Evolutionary conservation across 495 filamentous ascomycete genomes (phyloP).

Genomic region (Penicillium lividum): DNA sequence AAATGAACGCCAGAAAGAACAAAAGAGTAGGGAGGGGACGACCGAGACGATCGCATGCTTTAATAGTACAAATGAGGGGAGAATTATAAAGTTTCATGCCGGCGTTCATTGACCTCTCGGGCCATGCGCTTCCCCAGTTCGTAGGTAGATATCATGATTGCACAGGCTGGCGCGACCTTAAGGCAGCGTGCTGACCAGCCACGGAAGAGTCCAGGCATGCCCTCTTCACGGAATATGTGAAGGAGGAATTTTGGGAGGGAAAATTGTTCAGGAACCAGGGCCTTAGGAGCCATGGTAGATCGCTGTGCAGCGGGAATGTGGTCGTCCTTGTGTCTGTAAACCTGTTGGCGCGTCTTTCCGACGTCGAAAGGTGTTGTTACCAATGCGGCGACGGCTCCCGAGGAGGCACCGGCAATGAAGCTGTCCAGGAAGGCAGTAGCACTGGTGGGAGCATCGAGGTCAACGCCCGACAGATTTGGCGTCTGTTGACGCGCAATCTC

Average conservation of each 20-base stretch:
- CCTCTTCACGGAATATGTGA: conserved; percentile 88
- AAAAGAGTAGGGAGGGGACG: conserved; percentile 13
- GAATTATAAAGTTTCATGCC: conserved; percentile 27
- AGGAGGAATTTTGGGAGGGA: conserved; percentile 76
- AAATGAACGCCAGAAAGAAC: conserved; percentile 24
- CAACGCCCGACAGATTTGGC: conserved; percentile 14
- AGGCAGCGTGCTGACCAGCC: conserved; percentile 89
- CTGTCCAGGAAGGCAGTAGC: conserved; percentile 70
- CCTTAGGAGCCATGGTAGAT: conserved; percentile 21
- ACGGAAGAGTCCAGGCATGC: conserved; percentile 75
- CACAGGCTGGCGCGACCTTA: conserved; percentile 94
- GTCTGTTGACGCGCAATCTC: conserved; percentile 60
- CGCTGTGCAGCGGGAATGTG: conserved; percentile 20
- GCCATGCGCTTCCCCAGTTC: conserved; percentile 94
- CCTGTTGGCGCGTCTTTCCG: conserved; percentile 91
- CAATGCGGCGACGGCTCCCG: conserved; percentile 83
- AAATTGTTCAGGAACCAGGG: conserved; percentile 65
- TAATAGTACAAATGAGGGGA: conserved; percentile 26
- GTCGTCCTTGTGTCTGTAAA: conserved; percentile 60
- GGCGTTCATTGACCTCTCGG: conserved; percentile 71
- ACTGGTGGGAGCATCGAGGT: conserved; percentile 15
- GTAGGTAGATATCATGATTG: conserved; percentile 99
- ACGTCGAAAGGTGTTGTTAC: conserved; percentile 96
- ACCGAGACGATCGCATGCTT: conserved; percentile 29
- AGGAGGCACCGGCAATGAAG: conserved; percentile 80